Percentiles rank a stretch among this genome's conserved stretches.
phyloP scores from a whole-genome alignment of 73 alveolate genomes.

The Paramecium caudatum region DNA sequence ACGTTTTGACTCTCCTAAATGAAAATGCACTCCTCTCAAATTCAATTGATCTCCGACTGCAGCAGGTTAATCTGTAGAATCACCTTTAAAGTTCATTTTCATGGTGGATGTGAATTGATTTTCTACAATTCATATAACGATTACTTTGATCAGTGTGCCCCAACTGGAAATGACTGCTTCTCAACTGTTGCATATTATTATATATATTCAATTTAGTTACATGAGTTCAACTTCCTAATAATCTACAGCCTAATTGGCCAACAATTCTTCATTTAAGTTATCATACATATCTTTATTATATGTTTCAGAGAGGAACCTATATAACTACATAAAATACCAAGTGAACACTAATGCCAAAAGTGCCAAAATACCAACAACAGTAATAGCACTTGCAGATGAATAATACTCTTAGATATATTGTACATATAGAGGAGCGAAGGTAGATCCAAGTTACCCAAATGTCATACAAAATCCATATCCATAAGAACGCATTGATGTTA shows the following conservation, averaged over 20 bases:
- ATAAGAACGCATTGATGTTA: slow-evolving; percentile 68
- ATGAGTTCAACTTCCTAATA: no score
- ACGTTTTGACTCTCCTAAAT: slow-evolving; percentile 57
- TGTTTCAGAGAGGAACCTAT: slow-evolving; percentile 54
- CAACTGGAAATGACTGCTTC: slow-evolving; percentile 45
- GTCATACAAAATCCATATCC: slow-evolving; percentile 77
- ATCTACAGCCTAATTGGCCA: not conserved
- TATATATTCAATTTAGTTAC: not conserved
- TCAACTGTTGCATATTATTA: slow-evolving; percentile 47
- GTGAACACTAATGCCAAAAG: not conserved
- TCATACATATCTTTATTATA: slow-evolving; percentile 52
- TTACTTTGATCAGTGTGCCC: slow-evolving; percentile 44
- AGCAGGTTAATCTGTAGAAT: not conserved
- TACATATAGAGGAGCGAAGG: slow-evolving; percentile 32
- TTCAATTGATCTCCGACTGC: slow-evolving; percentile 65
- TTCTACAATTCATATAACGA: not conserved
- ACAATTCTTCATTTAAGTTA: not conserved
- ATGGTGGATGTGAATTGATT: slow-evolving; percentile 61
- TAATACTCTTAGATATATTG: not conserved
- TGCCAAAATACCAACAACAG: slow-evolving; percentile 42
- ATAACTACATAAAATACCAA: not conserved
- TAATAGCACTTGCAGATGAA: slow-evolving; percentile 11
- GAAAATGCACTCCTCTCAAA: slow-evolving; percentile 52
- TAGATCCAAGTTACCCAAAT: slow-evolving; percentile 65
- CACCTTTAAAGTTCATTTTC: slow-evolving; percentile 61